phyloP scores from a whole-genome alignment of 129 eudicot species.

The Tagetes erecta region DNA sequence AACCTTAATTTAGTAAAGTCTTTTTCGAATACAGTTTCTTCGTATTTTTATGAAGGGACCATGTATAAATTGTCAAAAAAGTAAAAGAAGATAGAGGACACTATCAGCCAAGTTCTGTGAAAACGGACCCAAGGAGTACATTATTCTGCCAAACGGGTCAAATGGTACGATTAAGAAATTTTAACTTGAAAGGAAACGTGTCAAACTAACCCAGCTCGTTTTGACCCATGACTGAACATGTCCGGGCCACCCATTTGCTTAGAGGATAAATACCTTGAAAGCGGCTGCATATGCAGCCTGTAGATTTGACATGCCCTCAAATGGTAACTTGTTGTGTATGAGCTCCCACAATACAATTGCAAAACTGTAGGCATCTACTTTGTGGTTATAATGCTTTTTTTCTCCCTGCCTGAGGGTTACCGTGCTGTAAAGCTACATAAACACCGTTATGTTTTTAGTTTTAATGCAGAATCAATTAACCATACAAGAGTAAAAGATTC shows the following conservation, averaged over 20 bases:
- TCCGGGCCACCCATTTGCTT: neutral
- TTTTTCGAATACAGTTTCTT: neutral
- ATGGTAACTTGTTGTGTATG: slow-evolving; percentile 75
- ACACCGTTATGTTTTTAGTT: neutral
- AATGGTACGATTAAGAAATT: neutral
- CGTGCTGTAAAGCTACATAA: slow-evolving; percentile 82
- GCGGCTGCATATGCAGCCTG: slow-evolving; percentile 94
- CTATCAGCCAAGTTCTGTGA: neutral
- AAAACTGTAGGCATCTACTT: slow-evolving; percentile 85
- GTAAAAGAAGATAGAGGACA: neutral
- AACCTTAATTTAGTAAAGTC: slow-evolving; percentile 4
- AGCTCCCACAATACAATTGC: slow-evolving; percentile 93
- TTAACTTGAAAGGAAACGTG: neutral
- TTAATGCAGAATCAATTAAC: neutral
- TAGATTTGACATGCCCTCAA: slow-evolving; percentile 70
- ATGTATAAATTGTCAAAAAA: neutral
- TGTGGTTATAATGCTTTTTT: slow-evolving; percentile 80
- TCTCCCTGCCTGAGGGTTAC: slow-evolving; percentile 83
- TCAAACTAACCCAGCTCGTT: neutral
- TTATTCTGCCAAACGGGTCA: neutral
- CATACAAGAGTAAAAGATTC: neutral
- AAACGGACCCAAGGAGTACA: neutral
- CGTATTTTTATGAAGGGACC: slow-evolving; percentile 1
- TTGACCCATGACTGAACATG: slow-evolving; percentile 16
- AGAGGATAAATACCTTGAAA: slow-evolving; percentile 56